These are phyloP conservation scores for Urochloa ruziziensis DNA, from an alignment of 176 grass and related monocot species.

Conservation along the genomic window DNA sequence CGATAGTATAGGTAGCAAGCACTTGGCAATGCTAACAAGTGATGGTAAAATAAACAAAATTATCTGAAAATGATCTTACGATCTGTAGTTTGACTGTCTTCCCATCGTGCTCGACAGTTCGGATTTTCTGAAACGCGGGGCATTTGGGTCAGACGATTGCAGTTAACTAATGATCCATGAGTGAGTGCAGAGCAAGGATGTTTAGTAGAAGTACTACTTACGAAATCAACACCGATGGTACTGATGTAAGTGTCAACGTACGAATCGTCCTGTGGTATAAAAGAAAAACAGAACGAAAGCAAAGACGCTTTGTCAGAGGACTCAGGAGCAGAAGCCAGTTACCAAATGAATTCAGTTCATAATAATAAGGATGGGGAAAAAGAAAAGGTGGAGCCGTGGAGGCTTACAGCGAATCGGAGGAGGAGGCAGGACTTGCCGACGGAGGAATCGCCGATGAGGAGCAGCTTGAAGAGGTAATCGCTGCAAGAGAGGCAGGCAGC, in stretches of 20 bases:
- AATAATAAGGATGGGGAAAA: background rate
- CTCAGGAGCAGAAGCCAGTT: background rate
- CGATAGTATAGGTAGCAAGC: too few species aligned
- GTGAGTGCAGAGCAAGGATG: background rate
- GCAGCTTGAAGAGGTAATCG: conserved; percentile 99
- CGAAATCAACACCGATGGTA: conserved; percentile 98
- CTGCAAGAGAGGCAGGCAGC: conserved; percentile 29
- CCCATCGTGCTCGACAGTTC: conserved; percentile 73
- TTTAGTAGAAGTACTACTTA: conserved; percentile 63
- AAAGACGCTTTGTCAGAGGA: too few species aligned
- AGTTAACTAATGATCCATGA: conserved; percentile 5
- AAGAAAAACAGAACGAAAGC: too few species aligned
- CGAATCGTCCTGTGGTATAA: conserved; percentile 66
- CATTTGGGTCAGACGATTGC: background rate
- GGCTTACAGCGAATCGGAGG: conserved; percentile 70
- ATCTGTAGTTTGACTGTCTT: conserved; percentile 91
- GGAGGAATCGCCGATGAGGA: conserved; percentile 96
- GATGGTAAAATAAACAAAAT: background rate
- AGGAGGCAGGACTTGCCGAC: conserved; percentile 96
- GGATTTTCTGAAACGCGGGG: conserved; percentile 68
- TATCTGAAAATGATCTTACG: conserved; percentile 42
- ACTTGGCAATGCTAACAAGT: background rate
- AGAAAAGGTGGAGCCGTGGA: background rate
- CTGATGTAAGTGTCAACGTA: conserved; percentile 94
- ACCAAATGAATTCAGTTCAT: background rate